Base-by-base conservation (phyloP, 2,329 filamentous ascomycete species). In the Zelopaecilomyces penicillatus region DNA sequence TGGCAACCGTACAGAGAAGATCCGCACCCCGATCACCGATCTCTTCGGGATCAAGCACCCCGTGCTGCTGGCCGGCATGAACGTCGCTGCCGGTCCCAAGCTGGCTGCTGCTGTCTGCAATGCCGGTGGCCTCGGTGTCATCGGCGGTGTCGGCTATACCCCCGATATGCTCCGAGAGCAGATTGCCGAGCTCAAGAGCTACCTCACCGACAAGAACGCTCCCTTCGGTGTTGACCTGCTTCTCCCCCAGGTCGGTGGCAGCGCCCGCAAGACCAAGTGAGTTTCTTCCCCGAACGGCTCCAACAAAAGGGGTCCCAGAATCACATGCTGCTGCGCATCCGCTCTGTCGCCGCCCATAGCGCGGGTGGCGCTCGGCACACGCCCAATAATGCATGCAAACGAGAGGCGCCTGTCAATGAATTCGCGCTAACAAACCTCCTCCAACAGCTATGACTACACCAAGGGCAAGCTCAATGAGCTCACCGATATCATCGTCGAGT, bases 1-100 rank as follows among this genome's bases (percentile, higher is more conserved):
- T 40, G 31, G 8, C 37, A 36, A 31, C 12, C 35, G 7, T 37
- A 36, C 51, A 67, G 65, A 67, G 62, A 57, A 67, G 74, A 84
- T 98, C 68, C 87, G 87, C 62, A 98, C 93, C 43, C 82, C 87
- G 55, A 75, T 90, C 60, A 98, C 93, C 57, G 91, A 97, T 78
- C 85, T 97, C 53, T 85, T 98, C 71, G 87, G 88, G 76, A 97
- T 98, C 79, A 87, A 95, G 67, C 93, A 98, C 71, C 93, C 93
- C 47, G 75, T 98, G 63, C 74, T 98, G 61, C 83, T 98, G 51
- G 93, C 93, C 57, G 93, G 93, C 66, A 98, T 98, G 93, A 97
- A 98, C 76, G 93, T 97, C 52, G 93, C 93, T 46, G 93, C 93
- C 48, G 93, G 93, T 41, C 93, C 93, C 45, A 94, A 89, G 76